Conservation (phyloP, 1,284 basidiomycete species). For the Limonomyces culmigenus region DNA sequence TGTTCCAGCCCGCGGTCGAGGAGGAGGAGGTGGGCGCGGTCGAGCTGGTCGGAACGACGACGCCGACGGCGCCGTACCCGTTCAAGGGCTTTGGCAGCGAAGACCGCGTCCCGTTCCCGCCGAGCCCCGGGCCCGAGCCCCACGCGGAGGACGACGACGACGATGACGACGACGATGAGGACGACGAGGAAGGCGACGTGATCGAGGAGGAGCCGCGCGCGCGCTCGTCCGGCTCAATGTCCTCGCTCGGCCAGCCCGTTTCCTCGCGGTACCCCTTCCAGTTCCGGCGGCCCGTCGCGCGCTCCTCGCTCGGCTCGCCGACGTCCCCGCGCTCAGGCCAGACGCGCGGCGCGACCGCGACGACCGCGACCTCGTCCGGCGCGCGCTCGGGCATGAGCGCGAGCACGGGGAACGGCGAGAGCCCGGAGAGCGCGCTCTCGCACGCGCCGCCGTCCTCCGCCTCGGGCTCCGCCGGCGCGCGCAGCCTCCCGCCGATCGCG, state of each 20-base stretch:
- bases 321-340: not conserved
- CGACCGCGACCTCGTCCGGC: slow-evolving; percentile 20
- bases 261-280: slow-evolving; percentile 53
- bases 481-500: slow-evolving; percentile 20
- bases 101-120: slow-evolving; percentile 57
- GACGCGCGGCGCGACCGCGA: slow-evolving; percentile 13
- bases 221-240: slow-evolving; percentile 59
- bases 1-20: not conserved
- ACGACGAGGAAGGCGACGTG: slow-evolving; percentile 17
- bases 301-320: not conserved
- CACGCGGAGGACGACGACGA: slow-evolving; percentile 15
- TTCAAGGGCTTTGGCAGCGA: slow-evolving; percentile 38
- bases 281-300: slow-evolving; percentile 28
- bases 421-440: not conserved
- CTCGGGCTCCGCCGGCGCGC: slow-evolving; percentile 10
- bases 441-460: too few species aligned
- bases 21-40: slow-evolving; percentile 8
- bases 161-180: slow-evolving; percentile 22
- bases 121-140: slow-evolving; percentile 13
- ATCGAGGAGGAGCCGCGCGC: slow-evolving; percentile 19
- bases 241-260: slow-evolving; percentile 61
- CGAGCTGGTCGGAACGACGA: slow-evolving; percentile 12
- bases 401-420: slow-evolving; percentile 1
- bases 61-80: slow-evolving; percentile 35
- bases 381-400: slow-evolving; percentile 18